phyloP scores from a whole-genome alignment of 2,329 filamentous ascomycete species.

The Byssochlamys sp. region DNA sequence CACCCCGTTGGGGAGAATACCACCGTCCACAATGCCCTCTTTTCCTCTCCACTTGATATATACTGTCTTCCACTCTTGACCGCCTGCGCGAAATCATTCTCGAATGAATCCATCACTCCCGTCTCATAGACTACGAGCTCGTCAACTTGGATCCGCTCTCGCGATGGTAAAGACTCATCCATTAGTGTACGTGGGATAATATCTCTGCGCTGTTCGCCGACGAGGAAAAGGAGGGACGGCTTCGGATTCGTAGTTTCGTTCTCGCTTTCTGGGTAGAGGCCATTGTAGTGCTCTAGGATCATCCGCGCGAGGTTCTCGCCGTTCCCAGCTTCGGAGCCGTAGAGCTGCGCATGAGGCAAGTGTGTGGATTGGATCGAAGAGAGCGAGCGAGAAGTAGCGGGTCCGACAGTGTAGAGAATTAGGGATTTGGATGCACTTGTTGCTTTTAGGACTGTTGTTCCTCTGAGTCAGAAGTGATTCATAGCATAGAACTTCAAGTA shows the following conservation, averaged over 20 bases:
- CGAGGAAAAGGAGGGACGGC: constrained; percentile 68
- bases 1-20: constrained; percentile 54
- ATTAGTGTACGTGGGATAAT: constrained; percentile 77
- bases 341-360: constrained; percentile 49
- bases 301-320: constrained; percentile 68
- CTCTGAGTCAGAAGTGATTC: neutral
- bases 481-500: neutral
- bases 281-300: constrained; percentile 69
- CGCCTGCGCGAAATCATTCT: constrained; percentile 50
- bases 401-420: constrained; percentile 40
- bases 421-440: constrained; percentile 16
- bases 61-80: constrained; percentile 38
- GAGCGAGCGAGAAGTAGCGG: constrained; percentile 56
- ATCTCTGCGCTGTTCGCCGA: constrained; percentile 81
- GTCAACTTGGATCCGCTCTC: constrained; percentile 55
- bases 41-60: constrained; percentile 26
- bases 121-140: constrained; percentile 84
- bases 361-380: constrained; percentile 35
- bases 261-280: constrained; percentile 15
- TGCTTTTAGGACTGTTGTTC: constrained; percentile 4
- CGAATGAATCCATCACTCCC: constrained; percentile 69
- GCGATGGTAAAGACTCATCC: constrained; percentile 41
- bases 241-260: constrained; percentile 10
- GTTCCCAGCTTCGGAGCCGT: constrained; percentile 74
- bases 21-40: constrained; percentile 27